A percentile compares a stretch with the other conserved stretches of the same genome.
Evolutionary conservation across 345 rosid species (phyloP).

Genomic region (Ailanthus altissimus): DNA sequence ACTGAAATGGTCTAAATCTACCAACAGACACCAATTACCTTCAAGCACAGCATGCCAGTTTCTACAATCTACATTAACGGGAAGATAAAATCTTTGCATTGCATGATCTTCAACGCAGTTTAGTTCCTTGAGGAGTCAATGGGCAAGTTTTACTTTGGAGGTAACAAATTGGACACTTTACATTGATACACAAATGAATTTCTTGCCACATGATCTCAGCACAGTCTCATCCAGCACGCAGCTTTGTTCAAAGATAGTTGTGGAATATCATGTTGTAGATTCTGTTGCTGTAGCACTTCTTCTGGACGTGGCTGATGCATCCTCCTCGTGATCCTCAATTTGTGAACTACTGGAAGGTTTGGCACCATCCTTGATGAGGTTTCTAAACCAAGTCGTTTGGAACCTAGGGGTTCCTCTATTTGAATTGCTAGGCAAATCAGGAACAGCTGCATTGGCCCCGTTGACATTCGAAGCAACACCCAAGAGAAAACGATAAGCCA

Average conservation of each 20-base stretch:
- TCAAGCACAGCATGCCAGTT: not conserved
- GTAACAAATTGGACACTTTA: slow-evolving; percentile 26
- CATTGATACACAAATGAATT: slow-evolving; percentile 37
- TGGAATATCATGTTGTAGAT: slow-evolving; percentile 17
- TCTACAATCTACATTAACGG: not conserved
- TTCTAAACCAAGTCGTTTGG: slow-evolving; percentile 83
- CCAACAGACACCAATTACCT: not conserved
- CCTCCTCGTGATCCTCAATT: slow-evolving; percentile 35
- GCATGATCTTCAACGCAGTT: not conserved
- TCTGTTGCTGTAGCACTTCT: slow-evolving; percentile 18
- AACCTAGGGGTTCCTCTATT: slow-evolving; percentile 60
- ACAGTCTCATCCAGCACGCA: slow-evolving; percentile 1
- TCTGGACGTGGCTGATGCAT: slow-evolving; percentile 28
- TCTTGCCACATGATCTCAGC: not conserved
- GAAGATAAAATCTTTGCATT: not conserved
- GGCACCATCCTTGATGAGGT: slow-evolving; percentile 57
- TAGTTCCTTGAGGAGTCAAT: not conserved
- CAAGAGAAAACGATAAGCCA: slow-evolving; percentile 81
- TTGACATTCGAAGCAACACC: slow-evolving; percentile 53
- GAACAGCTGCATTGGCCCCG: slow-evolving; percentile 31
- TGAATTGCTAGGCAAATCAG: slow-evolving; percentile 58
- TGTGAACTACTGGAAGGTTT: slow-evolving; percentile 66
- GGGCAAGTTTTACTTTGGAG: slow-evolving; percentile 15
- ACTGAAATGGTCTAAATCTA: too few relatives aligned
- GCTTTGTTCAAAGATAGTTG: not conserved